Evolutionary conservation across 768 basidiomycete species (phyloP), one percentile per base, ranked within the genome.

Genomic region (Boletus patriciae): DNA sequence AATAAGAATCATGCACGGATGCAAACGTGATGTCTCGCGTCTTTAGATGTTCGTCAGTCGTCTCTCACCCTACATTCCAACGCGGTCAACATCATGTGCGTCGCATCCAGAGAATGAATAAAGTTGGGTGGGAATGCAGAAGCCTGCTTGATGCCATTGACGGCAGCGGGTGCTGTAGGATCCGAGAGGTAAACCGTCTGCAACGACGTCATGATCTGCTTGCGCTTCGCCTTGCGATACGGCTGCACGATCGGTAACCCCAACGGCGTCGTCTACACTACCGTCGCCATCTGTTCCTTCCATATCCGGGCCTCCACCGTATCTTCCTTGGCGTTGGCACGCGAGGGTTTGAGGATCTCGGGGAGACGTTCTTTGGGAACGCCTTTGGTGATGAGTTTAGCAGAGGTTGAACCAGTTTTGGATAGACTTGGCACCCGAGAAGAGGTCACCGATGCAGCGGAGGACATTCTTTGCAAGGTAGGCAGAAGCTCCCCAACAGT

Each of bases 121-220:
- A 96, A 98, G 76, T 99, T 99, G 46, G 97, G 97, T 6, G 97
- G 96, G 85, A 99, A 98, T 1, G 97, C 97, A 16, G 93, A 85
- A 0, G 94, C 91, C 71, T 99, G 96, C 72, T 97, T 97, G 55
- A 77, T 60, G 1, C 90, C 71, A 62, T 92, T 91, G 44, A 98
- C 94, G 73, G 92, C 84, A 19, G 87, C 78, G 1, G 86, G 84
- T 0, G 79, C 72, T 57, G 87, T 84, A 0, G 94, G 94, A 71
- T 99, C 96, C 38, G 88, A 84, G 62, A 98, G 94, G 71, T 78
- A 95, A 12, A 98, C 87, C 6, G 87, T 85, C 74, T 98, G 94
- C 55, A 98, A 68, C 11, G 84, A 75, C 0, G 96, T 96, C 77
- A 83, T 79, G 58, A 97, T 80, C 75, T 96, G 94, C 71, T 86